Base-by-base conservation (phyloP, 1,284 basidiomycete genomes). In the Ustilago shanxiensis region DNA sequence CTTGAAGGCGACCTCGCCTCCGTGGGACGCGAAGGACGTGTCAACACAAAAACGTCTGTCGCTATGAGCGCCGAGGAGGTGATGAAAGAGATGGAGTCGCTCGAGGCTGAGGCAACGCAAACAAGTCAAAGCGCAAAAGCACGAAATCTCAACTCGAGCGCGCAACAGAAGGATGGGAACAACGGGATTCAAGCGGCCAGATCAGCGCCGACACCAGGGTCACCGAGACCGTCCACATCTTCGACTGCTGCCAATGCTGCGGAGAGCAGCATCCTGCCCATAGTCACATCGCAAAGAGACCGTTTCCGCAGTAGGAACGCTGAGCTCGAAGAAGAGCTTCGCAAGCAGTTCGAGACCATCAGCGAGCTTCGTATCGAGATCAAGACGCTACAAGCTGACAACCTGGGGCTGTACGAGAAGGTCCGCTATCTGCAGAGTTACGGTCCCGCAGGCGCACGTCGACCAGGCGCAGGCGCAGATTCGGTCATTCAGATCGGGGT, bases 251-350 rank as follows among this genome's bases (percentile, higher is more conserved):
- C 50, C 5, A 58, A 14, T 16, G 50, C 54, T 6, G 61, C 44
- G 1, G 73, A 77, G n/a, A 77, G 59, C 57, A 68, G 69, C 39
- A 66, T 84, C 41, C 61, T 85, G 1, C 74, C 83, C 51, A 98
- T 99, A 77, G 95, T 99, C 41, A 98, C 96, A 0, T 93, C 93
- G 76, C 97, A 99, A 86, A 90, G 95, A 65, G 96, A 99, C 85
- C 90, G 95, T 6, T 98, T 98, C 90, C 90, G 95, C 57, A 93
- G 95, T 84, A 90, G 96, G 18, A 98, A 98, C 84, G 93, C 94
- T 20, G 96, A 99, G 85, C 90, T 99, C 11, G 96, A 99, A 87
- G 95, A 98, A 88, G 95, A 99, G 87, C 90, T 99, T 9, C 92
- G 95, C 52, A 93, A 92, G 79, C 95, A 98, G 86, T 96, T 93